Base-by-base conservation (phyloP, 169 alveolate species). In the Plasmodium relictum region DNA sequence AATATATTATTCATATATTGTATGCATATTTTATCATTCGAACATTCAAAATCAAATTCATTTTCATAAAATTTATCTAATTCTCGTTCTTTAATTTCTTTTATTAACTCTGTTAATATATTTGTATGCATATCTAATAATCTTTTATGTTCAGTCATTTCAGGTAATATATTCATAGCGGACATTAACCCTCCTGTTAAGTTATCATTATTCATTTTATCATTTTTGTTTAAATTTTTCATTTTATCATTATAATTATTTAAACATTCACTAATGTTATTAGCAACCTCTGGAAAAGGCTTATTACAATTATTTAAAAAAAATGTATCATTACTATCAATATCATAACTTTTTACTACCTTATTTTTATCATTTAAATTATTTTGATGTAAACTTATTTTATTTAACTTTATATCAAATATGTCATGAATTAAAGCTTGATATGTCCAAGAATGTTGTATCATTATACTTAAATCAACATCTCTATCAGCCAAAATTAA, bases 391-490 rank as follows among this genome's bases (percentile, higher is more conserved):
- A 78, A 6, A 37, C 89, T 89, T 14, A 95, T 93, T 73, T 95
- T 95, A 91, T 95, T 94, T 18, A 93, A 68, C 44, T 91, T 90
- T 48, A 95, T 93, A 72, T 95, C 96, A 61, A 93, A 95, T 8
- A 94, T 45, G 65, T 95, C 97, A 69, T 95, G 98, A 20, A 95
- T 80, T 66, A 96, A 86, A 6, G 98, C 97, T 70, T 96, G 98
- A 74, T 96, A 96, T 68, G 94, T 96, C 98, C 98, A 96, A 26
- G 96, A 89, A 88, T 96, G 98, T 70, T 94, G 97, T n/a, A 96
- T 73, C 98, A 96, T 96, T 26, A 96, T 72, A 45, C 95, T 76
- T 65, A 96, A 94, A 73, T 96, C 98, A 6, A 95, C 68, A 22
- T 92, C 95, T 37, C 98, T 58, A 39, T 96, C 98, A 48, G 94